A percentile compares a stretch with the other conserved stretches of the same genome.
Conservation (phyloP, 768 basidiomycete species). For the Tephrocybe sp. region DNA sequence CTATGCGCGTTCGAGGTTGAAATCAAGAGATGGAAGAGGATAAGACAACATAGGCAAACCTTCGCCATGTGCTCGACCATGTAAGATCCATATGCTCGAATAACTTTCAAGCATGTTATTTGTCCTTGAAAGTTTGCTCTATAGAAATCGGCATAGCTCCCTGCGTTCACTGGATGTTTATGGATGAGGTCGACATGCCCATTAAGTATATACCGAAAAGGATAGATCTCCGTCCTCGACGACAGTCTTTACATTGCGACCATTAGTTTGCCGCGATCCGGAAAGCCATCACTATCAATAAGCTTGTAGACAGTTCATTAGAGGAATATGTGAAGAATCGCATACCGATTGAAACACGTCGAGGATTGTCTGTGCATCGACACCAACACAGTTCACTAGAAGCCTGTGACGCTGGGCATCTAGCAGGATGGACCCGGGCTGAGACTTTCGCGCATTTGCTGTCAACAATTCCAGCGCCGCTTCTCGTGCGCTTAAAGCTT, state of each 20-base stretch:
- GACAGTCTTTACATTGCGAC: slow-evolving; percentile 13
- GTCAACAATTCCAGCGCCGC: background rate
- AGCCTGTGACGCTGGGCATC: background rate
- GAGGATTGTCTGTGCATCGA: slow-evolving; percentile 2
- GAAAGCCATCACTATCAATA: background rate
- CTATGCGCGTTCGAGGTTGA: background rate
- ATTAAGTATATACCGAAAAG: background rate
- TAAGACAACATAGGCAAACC: background rate
- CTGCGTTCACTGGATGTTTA: background rate
- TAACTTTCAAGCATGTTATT: slow-evolving; percentile 3
- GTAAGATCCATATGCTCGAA: background rate
- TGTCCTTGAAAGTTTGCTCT: background rate
- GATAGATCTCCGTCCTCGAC: background rate
- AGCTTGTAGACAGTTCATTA: background rate
- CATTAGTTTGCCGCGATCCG: slow-evolving; percentile 2
- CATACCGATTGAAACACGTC: slow-evolving; percentile 8
- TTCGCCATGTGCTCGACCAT: slow-evolving; percentile 1
- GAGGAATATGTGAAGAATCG: too few relatives aligned
- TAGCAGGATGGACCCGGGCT: background rate
- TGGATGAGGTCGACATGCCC: background rate
- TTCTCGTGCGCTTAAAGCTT: background rate
- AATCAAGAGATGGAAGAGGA: background rate
- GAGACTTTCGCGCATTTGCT: background rate
- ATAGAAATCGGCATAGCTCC: slow-evolving; percentile 9
- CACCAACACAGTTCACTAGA: background rate